These are phyloP conservation scores for Microstegium vimineum DNA, from an alignment of 176 grass and related monocot genomes.

Conservation along the genomic window DNA sequence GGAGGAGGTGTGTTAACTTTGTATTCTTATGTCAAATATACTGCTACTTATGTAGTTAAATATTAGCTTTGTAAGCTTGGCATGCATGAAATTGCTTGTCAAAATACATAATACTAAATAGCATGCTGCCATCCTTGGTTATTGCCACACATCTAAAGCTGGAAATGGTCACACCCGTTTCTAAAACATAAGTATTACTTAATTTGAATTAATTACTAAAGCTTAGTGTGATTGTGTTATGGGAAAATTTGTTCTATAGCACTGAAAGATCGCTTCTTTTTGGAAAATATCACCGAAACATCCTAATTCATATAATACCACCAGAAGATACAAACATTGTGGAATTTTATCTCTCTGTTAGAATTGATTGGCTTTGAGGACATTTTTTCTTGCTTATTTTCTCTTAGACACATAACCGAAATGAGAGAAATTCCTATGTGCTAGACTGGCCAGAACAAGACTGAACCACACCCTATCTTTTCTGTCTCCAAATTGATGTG, in stretches of 20 bases:
- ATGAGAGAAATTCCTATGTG: neutral
- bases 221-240: neutral
- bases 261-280: neutral
- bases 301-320: neutral
- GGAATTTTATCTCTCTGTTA: neutral
- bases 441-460: neutral
- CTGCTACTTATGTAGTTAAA: neutral
- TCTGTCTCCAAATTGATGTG: neutral
- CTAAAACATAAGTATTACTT: neutral
- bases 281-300: neutral
- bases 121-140: neutral
- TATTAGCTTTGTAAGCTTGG: neutral
- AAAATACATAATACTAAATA: neutral
- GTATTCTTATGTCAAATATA: conserved; percentile 8
- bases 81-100: conserved; percentile 11
- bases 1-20: conserved; percentile 74
- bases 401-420: neutral
- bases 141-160: neutral
- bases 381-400: neutral
- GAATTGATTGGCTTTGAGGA: neutral
- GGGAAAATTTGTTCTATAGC: neutral
- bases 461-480: neutral
- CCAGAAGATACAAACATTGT: neutral
- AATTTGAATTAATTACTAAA: neutral
- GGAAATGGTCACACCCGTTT: neutral